Base-by-base conservation (phyloP, 257 asterid species). In the Scutellaria barbata region DNA sequence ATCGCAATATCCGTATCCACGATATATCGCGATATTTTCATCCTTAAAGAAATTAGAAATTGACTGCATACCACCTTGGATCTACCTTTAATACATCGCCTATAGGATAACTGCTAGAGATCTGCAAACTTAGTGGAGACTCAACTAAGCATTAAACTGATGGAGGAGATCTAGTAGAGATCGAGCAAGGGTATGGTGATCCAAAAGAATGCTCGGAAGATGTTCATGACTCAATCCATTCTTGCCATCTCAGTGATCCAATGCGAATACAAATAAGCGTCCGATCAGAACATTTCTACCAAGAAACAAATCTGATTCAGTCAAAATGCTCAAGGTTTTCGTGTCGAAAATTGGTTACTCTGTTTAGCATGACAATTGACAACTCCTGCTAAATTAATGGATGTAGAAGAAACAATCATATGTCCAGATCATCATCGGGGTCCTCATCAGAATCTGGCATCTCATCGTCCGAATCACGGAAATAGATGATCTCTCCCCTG, bases 401-500 rank as follows among this genome's bases (percentile, higher is more conserved):
- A 22, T 48, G 37, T 39, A 30, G n/a, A 7, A 14, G 20, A 57
- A 58, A 60, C 0, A 66, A 42, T 91, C 82, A 94, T 67, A 95
- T 92, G 77, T 95, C 98, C 82, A 95, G 84, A 82, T 95, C 99
- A 81, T 95, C 98, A 16, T 92, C 98, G 18, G 99, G 98, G 74
- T 95, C 99, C 81, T 95, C 99, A 63, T 92, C 99, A 39, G 98
- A 95, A 80, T 95, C 98, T 35, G 90, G 97, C 98, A 81, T 89
- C 83, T 95, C 99, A 66, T 92, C 98, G 54, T 95, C 99, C 2
- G 99, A 92, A 82, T 95, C 99, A 16, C 97, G 93, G 45, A 86
- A 87, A 78, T 95, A 95, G 72, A 87, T 83, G 13, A 95, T 95
- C 77, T 95, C 96, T 14, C 99, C 98, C 73, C 35, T 79, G 52